A percentile compares a stretch with the other conserved stretches of the same genome.
These are phyloP conservation scores for Beauveria rudraprayagi DNA, from an alignment of 2,329 filamentous ascomycete species.

Conservation along the genomic window DNA sequence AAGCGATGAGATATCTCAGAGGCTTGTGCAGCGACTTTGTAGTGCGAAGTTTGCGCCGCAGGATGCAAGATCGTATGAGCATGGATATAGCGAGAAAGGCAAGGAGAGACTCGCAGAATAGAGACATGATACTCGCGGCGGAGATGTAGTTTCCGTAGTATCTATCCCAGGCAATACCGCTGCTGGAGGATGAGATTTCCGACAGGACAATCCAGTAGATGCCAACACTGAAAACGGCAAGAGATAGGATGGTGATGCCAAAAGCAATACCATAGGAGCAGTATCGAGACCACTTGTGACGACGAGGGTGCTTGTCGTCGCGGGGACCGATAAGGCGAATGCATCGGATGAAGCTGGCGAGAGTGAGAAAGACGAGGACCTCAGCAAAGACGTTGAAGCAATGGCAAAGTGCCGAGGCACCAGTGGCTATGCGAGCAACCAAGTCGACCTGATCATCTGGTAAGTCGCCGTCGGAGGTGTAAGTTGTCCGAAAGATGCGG, in stretches of 20 bases:
- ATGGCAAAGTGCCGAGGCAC: not conserved
- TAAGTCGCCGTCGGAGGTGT: not conserved
- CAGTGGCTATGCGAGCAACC: not conserved
- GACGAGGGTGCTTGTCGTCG: not conserved
- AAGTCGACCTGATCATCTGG: not conserved
- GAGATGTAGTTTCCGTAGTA: not conserved
- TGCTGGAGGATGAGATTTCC: not conserved
- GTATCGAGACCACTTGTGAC: not conserved
- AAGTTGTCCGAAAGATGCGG: not conserved
- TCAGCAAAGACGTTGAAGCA: conserved; percentile 3
- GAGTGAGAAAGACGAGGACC: conserved; percentile 10
- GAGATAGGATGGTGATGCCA: conserved; percentile 2
- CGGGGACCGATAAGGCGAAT: not conserved
- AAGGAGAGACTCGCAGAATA: not conserved
- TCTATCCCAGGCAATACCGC: not conserved
- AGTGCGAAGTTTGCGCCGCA: conserved; percentile 4
- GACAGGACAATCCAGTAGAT: not conserved
- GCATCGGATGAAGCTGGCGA: conserved; percentile 12
- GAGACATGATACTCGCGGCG: not conserved
- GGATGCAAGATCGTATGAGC: conserved; percentile 4
- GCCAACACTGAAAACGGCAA: conserved; percentile 9
- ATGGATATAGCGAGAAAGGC: not conserved
- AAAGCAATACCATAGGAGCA: not conserved
- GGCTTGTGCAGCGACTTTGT: conserved; percentile 8
- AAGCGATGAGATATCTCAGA: conserved; percentile 17